Evolutionary conservation across 2,329 filamentous ascomycete genomes (phyloP).

Genomic region (Pseudopyrenochaeta lycopersici): DNA sequence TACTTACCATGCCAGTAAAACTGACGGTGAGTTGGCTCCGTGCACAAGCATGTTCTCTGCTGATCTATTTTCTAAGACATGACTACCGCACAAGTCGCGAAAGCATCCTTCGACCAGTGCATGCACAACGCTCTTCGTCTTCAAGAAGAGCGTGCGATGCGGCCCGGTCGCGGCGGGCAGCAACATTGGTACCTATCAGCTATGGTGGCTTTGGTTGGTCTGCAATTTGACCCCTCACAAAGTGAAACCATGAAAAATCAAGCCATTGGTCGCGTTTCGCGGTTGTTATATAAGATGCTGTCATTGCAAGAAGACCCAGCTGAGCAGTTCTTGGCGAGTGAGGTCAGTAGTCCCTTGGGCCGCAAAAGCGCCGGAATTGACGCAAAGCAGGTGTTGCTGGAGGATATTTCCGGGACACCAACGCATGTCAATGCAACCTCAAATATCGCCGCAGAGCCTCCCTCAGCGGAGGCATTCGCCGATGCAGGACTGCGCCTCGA

Average conservation of each 20-base stretch:
- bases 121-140: slow-evolving; percentile 36
- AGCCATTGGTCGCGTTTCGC: slow-evolving; percentile 28
- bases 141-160: slow-evolving; percentile 44
- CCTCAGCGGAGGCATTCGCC: slow-evolving; percentile 2
- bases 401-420: neutral
- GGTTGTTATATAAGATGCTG: slow-evolving; percentile 28
- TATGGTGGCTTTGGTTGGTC: slow-evolving; percentile 41
- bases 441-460: neutral
- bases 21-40: slow-evolving; percentile 4
- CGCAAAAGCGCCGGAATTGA: neutral
- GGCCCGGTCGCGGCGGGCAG: slow-evolving; percentile 47
- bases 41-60: slow-evolving; percentile 9
- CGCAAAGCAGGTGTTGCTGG: slow-evolving; percentile 5
- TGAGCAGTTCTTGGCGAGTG: slow-evolving; percentile 16
- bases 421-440: neutral
- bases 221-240: slow-evolving; percentile 28
- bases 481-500: slow-evolving; percentile 16
- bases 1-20: slow-evolving; percentile 20
- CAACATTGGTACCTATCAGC: slow-evolving; percentile 48
- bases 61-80: slow-evolving; percentile 8
- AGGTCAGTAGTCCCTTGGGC: slow-evolving; percentile 12
- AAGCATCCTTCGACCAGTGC: slow-evolving; percentile 14
- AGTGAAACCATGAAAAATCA: slow-evolving; percentile 30
- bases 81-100: slow-evolving; percentile 15
- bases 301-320: slow-evolving; percentile 25